Evolutionary conservation across 2,329 filamentous ascomycete genomes (phyloP).

Genomic region (Orbilia ellipsospora): DNA sequence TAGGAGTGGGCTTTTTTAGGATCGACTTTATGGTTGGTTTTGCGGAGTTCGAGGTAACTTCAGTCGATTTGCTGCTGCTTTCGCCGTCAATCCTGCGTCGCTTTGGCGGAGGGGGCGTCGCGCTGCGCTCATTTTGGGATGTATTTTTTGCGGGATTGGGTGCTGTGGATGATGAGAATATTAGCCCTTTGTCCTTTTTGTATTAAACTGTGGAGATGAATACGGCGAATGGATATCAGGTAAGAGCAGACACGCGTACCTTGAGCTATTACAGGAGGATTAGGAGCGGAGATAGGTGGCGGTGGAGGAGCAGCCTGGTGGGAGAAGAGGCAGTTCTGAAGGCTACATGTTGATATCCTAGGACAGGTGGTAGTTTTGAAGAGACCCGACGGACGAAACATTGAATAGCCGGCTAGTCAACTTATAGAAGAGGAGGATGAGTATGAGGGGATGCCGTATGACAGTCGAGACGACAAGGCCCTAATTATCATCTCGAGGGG

Average conservation of each 20-base stretch:
- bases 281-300: conserved; percentile 1
- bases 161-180: not conserved
- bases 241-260: conserved; percentile 7
- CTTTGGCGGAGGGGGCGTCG: conserved; percentile 38
- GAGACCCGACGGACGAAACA: conserved; percentile 49
- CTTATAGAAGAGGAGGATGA: conserved; percentile 5
- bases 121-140: conserved; percentile 34
- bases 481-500: conserved; percentile 39
- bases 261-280: not conserved
- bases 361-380: conserved; percentile 44
- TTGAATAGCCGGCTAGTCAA: conserved; percentile 52
- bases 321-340: conserved; percentile 52
- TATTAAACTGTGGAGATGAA: not conserved
- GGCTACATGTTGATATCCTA: conserved; percentile 41
- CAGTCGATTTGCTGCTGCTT: conserved; percentile 33
- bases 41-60: conserved; percentile 34
- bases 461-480: conserved; percentile 39
- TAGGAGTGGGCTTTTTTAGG: conserved; percentile 41
- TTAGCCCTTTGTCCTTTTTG: not conserved
- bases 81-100: conserved; percentile 42
- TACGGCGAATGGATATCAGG: not conserved
- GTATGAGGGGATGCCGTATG: conserved; percentile 4
- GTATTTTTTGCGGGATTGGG: conserved; percentile 8
- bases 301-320: conserved; percentile 17
- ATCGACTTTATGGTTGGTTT: conserved; percentile 50